These are phyloP conservation scores for Mariannaea sp. DNA, from an alignment of 2,329 filamentous ascomycete species.

Conservation along the genomic window DNA sequence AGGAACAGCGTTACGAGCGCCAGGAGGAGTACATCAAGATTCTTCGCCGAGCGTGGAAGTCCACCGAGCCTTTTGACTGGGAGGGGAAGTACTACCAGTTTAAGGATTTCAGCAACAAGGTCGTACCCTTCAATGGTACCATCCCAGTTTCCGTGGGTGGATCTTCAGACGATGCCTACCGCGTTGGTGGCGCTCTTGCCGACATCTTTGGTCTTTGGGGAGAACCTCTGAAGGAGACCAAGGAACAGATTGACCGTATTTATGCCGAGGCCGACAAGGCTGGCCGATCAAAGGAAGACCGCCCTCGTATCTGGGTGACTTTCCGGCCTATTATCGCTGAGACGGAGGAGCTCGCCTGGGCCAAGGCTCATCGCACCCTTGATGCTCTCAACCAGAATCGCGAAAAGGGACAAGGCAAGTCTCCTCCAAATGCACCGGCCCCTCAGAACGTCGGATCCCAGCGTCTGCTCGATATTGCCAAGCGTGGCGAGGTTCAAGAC, in stretches of 20 bases:
- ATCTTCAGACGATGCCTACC: conserved; percentile 63
- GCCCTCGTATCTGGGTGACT: conserved; percentile 66
- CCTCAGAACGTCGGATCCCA: conserved; percentile 66
- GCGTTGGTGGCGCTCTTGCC: conserved; percentile 60
- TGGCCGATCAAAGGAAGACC: conserved; percentile 52
- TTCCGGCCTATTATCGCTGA: conserved; percentile 66
- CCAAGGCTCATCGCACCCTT: conserved; percentile 61
- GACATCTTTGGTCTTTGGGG: conserved; percentile 70
- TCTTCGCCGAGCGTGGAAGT: conserved; percentile 61
- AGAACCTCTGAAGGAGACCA: conserved; percentile 66
- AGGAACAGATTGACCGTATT: conserved; percentile 65
- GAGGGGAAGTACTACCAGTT: conserved; percentile 64
- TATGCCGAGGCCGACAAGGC: conserved; percentile 63
- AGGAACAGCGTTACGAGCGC: conserved; percentile 61
- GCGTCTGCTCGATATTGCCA: conserved; percentile 61
- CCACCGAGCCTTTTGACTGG: conserved; percentile 64
- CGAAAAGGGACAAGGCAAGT: conserved; percentile 41
- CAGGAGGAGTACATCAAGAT: conserved; percentile 67
- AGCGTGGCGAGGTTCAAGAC: conserved; percentile 61
- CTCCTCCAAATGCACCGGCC: conserved; percentile 19
- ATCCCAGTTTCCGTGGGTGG: conserved; percentile 65
- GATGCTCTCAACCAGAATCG: conserved; percentile 54
- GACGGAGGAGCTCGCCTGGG: conserved; percentile 66
- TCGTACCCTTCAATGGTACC: conserved; percentile 56
- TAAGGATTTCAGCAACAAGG: conserved; percentile 60